Evolutionary conservation across 1,284 basidiomycete species (phyloP), one percentile per base, ranked within the genome.

Genomic region (Cutaneotrichosporon sp.): DNA sequence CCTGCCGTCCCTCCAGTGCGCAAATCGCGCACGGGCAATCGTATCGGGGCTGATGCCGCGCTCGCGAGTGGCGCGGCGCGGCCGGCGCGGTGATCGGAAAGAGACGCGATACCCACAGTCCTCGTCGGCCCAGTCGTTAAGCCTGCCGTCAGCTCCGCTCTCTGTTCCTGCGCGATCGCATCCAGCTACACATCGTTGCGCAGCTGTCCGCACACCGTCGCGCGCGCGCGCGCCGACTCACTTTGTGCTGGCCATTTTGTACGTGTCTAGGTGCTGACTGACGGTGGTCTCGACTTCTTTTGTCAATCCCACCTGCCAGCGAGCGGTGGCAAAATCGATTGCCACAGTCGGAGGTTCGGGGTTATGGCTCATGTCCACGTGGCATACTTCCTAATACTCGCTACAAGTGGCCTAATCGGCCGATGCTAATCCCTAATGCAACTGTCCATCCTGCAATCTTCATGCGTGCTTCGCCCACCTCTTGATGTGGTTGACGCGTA

Each of bases 91-190:
- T 11, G 36, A 16, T 6, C 10, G 36, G 7, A 18, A 42, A 8
- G 38, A 16, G 18, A 16, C 9, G 36, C 38, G 20, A 54, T 38
- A 62, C 64, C 20, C 58, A 66, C 64, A 50, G 56, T 58, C 62
- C 56, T 65, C 64, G 56, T 66, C 64, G 18, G 64, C 64, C 64
- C 64, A 66, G 61, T 66, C 64, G 33, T 66, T 63, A 24, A 63
- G 42, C 36, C 64, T 66, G 64, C 25, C 31, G 54, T 56, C 34
- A 58, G 56, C 54, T 34, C 20, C 54, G 9, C 31, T 24, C 31
- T 8, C 20, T 13, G 18, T n/a, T 16, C 7, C 16, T n/a, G 18
- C 18, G 20, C 27, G 18, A 16, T 16, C 14, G 6, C 36, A 18
- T n/a, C 20, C 42, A 31, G 54, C 42, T 31, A 13, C 22, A 3